Evolutionary conservation across 2,329 filamentous ascomycete species (phyloP), one percentile per base, ranked within the genome.

Genomic region (Fusarium sp.): DNA sequence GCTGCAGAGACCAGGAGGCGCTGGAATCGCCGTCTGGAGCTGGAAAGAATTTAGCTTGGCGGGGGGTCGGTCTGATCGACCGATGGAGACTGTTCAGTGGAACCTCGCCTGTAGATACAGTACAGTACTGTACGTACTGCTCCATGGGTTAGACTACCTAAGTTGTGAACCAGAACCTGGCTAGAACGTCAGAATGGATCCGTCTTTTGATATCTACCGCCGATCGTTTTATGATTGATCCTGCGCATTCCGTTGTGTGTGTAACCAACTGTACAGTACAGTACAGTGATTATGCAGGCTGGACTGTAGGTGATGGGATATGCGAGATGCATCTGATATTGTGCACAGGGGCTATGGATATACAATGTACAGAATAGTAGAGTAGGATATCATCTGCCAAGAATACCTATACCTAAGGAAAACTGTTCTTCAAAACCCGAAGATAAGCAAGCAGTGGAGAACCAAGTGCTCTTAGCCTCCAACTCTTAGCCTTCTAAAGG

Each of bases 1-100:
- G 21, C 31, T 51, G 30, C 21, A 37, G n/a, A 25, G 34, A 19
- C 16, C 51, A 58, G 51, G 57, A 67, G 61, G 42, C 50, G 48
- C 58, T 70, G 67, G 46, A 67, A 58, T 64, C 43, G 67, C 67
- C 48, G 42, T 44, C 48, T 45, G 62, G 58, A 66, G 67, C 43
- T 72, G 58, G 53, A 45, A 48, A 53, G 55, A 58, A 58, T 58
- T 64, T 66, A 61, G 59, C 54, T 65, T 65, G 37, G 62, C 48
- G 62, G 62, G 64, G 69, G 68, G 41, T 49, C 56, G 58, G 69
- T 71, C 73, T 71, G 71, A 75, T 75, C 73, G 73, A 61, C 69
- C 69, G 58, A 74, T 58, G 62, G 62, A 65, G 51, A 66, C 58
- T 48, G 52, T 45, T 49, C 49, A 42, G 41, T 58, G 51, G 14